Base-by-base conservation (phyloP, 768 basidiomycete species). In the Filobasidium floriforme region DNA sequence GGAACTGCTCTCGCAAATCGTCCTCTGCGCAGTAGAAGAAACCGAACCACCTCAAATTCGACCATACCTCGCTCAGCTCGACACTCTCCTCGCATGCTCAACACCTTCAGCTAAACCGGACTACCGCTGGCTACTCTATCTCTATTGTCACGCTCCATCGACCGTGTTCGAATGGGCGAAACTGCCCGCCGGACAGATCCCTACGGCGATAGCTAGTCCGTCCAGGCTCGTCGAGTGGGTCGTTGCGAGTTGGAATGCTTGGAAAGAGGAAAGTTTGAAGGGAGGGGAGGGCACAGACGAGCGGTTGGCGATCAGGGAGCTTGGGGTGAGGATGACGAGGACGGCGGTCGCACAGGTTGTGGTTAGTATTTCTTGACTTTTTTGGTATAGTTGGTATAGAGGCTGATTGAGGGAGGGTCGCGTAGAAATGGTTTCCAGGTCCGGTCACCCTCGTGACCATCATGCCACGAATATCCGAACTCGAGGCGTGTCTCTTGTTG, bases 171-270 rank as follows among this genome's bases (percentile, higher is more conserved):
- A 32, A 28, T 57, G 19, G 22, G 54, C 54, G 5, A 57, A 57
- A 32, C 15, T 57, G 7, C 24, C 54, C 26, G 54, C 7, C 1
- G 54, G 26, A 24, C 22, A 24, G 15, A n/a, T 57, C 12, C 54
- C 54, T 15, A 57, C 54, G 12, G 26, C 54, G 15, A 22, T 32
- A 24, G 29, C 24, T 6, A 57, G 54, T 28, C 54, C 54, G 24
- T 57, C 54, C 14, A 22, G 54, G 26, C 54, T 57, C 24, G 54
- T 57, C 26, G 54, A 57, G 26, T 57, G 54, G 54, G 29, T 57
- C 14, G 54, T 57, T 6, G 29, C 54, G 4, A 57, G 54, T 15
- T 57, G 54, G 54, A 32, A 32, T 28, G 1, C 29, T 14, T 57
- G 54, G 54, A 24, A 32, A 24, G 54, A 57, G 29, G 54, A 57